Base-by-base conservation (phyloP, 129 eudicot species). In the Gnaphalium uliginosum region DNA sequence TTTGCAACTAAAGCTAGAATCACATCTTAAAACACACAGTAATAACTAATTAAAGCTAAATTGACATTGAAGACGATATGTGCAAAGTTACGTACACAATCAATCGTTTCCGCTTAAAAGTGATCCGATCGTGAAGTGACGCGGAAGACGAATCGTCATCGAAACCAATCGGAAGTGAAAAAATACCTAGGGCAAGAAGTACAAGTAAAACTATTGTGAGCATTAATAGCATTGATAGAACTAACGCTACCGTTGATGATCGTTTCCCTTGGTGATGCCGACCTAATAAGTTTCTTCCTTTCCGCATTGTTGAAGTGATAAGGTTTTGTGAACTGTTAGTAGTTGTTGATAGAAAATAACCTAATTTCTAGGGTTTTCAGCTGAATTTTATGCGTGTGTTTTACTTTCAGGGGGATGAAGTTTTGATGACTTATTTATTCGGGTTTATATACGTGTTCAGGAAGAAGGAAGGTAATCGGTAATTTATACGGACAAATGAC, bases 141-240 rank as follows among this genome's bases (percentile, higher is more conserved):
- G 25, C 22, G 43, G 79, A 79, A 6, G 73, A 51, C 4, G 84
- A 51, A 35, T 56, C 82, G 14, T 82, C 91, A 18, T 75, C 87
- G 50, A 85, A 77, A 29, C 81, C 82, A 57, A 86, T 72, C 11
- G 98, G 98, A 15, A 94, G 96, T 15, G 93, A 88, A 50, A 94
- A 83, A 11, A 94, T 88, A 27, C 98, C 98, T 30, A 94, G 93
- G 69, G 97, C 91, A 19, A 94, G 86, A 66, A 94, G 97, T 80
- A 90, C 86, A n/a, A 94, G 78, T 0, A 94, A 75, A 66, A 94
- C 96, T 0, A 94, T 74, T 6, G 89, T 85, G 2, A 94, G 82
- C 98, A 90, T 89, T 46, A 94, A 69, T 27, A 89, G 90, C 97
- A 94, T 90, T 0, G 88, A 85, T 0, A 94, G 83, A 59, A 89